Conservation (phyloP, 805 yeast species). For the Phaffomyces opuntiae region DNA sequence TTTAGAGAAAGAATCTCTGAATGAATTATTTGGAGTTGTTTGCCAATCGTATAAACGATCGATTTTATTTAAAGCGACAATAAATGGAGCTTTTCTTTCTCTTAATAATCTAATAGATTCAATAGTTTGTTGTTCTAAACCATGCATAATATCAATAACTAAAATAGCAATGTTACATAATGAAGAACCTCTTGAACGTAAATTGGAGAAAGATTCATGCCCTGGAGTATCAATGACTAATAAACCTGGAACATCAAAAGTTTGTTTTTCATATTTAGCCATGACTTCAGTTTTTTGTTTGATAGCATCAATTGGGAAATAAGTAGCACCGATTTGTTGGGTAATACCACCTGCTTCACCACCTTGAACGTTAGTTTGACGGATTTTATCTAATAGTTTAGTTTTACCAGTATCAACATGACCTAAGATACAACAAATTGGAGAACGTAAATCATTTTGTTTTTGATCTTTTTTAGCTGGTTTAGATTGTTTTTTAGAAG, state of each 20-base stretch:
- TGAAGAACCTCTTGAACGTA: conserved; percentile 98
- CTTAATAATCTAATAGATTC: conserved; percentile 89
- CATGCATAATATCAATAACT: conserved; percentile 98
- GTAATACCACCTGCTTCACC: conserved; percentile 99
- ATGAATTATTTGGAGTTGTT: conserved; percentile 81
- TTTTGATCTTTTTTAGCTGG: conserved; percentile 13
- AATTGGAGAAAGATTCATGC: conserved; percentile 97
- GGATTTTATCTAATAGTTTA: conserved; percentile 89
- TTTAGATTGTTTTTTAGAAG: conserved; percentile 18
- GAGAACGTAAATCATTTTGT: conserved; percentile 78
- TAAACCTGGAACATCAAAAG: conserved; percentile 94
- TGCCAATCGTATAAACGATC: conserved; percentile 98
- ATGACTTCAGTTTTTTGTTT: conserved; percentile 86
- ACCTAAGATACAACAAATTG: conserved; percentile 97
- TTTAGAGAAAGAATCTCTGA: conserved; percentile 85
- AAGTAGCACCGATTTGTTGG: conserved; percentile 99
- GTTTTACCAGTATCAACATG: conserved; percentile 99
- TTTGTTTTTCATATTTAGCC: conserved; percentile 77
- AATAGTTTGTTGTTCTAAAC: conserved; percentile 94
- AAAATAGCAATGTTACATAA: conserved; percentile 98
- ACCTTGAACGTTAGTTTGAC: conserved; percentile 99
- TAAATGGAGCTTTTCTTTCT: conserved; percentile 96
- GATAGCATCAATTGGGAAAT: conserved; percentile 95
- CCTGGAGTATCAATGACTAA: conserved; percentile 98
- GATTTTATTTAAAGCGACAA: conserved; percentile 94